Base-by-base conservation (phyloP, 2,329 filamentous ascomycete species). In the Penicillium sp. region DNA sequence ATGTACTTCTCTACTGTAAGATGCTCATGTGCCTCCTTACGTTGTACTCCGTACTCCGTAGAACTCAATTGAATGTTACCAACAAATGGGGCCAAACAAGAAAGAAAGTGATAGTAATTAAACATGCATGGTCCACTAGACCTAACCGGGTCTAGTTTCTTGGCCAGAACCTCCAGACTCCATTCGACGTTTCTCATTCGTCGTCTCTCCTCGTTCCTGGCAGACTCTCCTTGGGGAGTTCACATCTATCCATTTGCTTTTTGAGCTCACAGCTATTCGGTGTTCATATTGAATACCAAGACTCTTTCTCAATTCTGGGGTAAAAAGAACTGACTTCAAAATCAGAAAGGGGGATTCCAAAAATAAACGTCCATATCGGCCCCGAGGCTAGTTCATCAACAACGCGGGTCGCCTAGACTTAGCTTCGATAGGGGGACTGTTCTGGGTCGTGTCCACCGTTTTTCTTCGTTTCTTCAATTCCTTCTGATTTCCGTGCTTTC, bases 341-440 rank as follows among this genome's bases (percentile, higher is more conserved):
- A 36, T n/a, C 34, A 13, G 13, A 13, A 34, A 34, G 31, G 31
- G 31, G 31, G 11, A 7, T 36, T 36, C 34, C 34, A 36, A 36
- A 36, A 36, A 36, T 36, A 36, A 36, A n/a, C 34, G n/a, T 14
- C 31, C 31, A 11, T 10, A 34, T 34, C 31, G 31, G 31, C 31
- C 9, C 31, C 31, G 24, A 50, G 50, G 27, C 31, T 45, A 54
- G 50, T 61, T 62, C 53, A 54, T 57, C 54, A 51, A 58, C 59
- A 47, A 27, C 24, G 24, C 61, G 61, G 61, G 59, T 63, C 62
- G 57, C 56, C 50, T 59, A 44, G 60, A 56, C 58, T 60, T 58
- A 53, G 53, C 58, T 55, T 64, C 52, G 53, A 59, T 64, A 61
- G 59, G 62, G 57, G 62, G 58, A 50, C 51, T 53, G 58, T 55